Evolutionary conservation across 768 basidiomycete genomes (phyloP), one percentile per base, ranked within the genome.

Genomic region (Auriculariales sp.): DNA sequence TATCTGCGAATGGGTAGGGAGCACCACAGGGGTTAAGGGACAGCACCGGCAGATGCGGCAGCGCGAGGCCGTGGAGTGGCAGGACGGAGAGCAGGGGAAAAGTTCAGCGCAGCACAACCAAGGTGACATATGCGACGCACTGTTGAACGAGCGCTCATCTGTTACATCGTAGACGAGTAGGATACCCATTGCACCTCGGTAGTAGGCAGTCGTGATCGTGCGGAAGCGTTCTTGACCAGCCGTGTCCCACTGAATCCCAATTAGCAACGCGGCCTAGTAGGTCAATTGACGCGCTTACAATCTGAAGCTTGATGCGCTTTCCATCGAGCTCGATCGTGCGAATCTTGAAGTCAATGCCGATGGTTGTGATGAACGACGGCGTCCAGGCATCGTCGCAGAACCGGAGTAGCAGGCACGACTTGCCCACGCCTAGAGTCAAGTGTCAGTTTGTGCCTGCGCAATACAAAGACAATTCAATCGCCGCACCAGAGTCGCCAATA

Each of bases 371-470:
- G 73, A 97, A 98, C 36, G 88, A 92, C 45, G 93, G 93, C 29
- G 95, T 98, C 92, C 93, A 99, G 55, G 93, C 88, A 68, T 99
- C 95, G 71, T 98, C 95, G 64, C 92, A 97, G 79, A 99, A 99
- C 56, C 91, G 84, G 53, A 91, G 77, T 47, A 92, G 73, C n/a
- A 92, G 74, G 69, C 88, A 91, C 25, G 93, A 98, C 74, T 99
- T 93, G 55, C 94, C 91, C 58, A 95, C 93, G 68, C 91, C 91
- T 82, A 33, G 11, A 25, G 27, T 54, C 22, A 48, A n/a, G 28
- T n/a, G 33, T n/a, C 42, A 39, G 32, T 49, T 27, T 28, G 35
- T 22, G 22, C 4, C 32, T 35, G 17, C 28, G 28, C 39, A 19
- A 22, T 29, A 31, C 39, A 28, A 46, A 47, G 36, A 24, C 45